Evolutionary conservation across 345 rosid species (phyloP), one percentile per base, ranked within the genome.

Genomic region (Pistacia integerrima): DNA sequence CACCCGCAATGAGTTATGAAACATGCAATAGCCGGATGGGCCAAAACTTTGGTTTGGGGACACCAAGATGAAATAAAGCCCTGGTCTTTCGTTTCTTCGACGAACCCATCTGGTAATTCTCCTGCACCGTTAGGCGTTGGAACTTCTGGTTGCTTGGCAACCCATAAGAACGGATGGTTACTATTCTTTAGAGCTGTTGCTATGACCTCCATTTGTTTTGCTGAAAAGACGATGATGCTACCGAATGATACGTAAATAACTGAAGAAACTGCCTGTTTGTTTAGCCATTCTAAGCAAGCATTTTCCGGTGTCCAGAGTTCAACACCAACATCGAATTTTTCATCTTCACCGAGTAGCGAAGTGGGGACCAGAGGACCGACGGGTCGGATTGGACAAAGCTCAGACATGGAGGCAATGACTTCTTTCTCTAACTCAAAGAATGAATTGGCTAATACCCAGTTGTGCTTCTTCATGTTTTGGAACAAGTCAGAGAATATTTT

Each of bases 1-100:
- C 90, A 88, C 4, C 93, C 93, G 20, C 93, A 86, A 36, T 86
- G 91, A 1, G 89, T 90, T 12, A 90, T 52, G 30, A 88, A 90
- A 59, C 90, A 86, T 0, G 79, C 83, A 22, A 83, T 35, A 1
- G 88, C 73, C 11, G 77, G 78, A 76, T 90, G 89, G 18, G 77
- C 74, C 60, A 90, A 62, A 55, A 86, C 85, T 74, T 84, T 77
- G 1, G 83, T 72, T 60, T 88, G 91, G 17, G 88, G 90, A 38
- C 85, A 79, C 91, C 93, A 90, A 1, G 84, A 22, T 35, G 88
- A 88, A 0, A 85, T 67, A 11, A 76, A 79, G 28, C 91, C 91
- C 69, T 71, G 80, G 16, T 82, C 63, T 76, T 79, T 76, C 8
- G 77, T 79, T 54, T 82, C 84, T 51, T 86, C 82, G 44, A 64